Percentiles rank a stretch among this genome's conserved stretches.
These are phyloP conservation scores for Atkinsonella hypoxylon DNA, from an alignment of 2,329 filamentous ascomycete species.

Conservation along the genomic window DNA sequence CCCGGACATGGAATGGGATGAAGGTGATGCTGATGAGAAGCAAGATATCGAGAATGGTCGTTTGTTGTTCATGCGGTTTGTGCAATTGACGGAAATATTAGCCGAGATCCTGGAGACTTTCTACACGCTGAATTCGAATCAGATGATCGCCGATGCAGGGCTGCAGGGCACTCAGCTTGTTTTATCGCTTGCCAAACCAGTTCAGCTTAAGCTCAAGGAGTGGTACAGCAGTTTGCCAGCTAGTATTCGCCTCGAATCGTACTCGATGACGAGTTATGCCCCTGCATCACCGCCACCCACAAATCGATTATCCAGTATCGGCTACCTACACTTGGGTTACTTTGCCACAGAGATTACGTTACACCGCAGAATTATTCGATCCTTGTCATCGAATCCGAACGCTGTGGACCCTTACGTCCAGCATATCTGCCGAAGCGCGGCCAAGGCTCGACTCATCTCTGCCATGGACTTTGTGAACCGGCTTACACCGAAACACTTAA, in stretches of 20 bases:
- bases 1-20: constrained; percentile 57
- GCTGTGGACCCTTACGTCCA: constrained; percentile 66
- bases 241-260: constrained; percentile 53
- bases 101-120: constrained; percentile 74
- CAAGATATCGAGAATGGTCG: constrained; percentile 56
- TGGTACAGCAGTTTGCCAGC: constrained; percentile 65
- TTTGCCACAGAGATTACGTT: constrained; percentile 91
- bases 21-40: constrained; percentile 48
- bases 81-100: constrained; percentile 62
- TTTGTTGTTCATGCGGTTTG: constrained; percentile 62
- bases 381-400: constrained; percentile 38
- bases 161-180: constrained; percentile 60
- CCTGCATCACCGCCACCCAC: constrained; percentile 17
- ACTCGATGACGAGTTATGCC: constrained; percentile 17
- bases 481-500: constrained; percentile 71
- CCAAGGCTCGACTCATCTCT: constrained; percentile 86
- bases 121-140: constrained; percentile 67
- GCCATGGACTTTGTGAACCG: constrained; percentile 97
- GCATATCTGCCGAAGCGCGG: constrained; percentile 85
- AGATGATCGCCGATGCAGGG: constrained; percentile 53
- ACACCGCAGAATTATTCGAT: constrained; percentile 81
- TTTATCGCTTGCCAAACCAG: constrained; percentile 64
- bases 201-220: constrained; percentile 71
- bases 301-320: constrained; percentile 46
- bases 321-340: constrained; percentile 81